Conservation (phyloP, 805 yeast genomes). For the Kluyveromyces siamensis region DNA sequence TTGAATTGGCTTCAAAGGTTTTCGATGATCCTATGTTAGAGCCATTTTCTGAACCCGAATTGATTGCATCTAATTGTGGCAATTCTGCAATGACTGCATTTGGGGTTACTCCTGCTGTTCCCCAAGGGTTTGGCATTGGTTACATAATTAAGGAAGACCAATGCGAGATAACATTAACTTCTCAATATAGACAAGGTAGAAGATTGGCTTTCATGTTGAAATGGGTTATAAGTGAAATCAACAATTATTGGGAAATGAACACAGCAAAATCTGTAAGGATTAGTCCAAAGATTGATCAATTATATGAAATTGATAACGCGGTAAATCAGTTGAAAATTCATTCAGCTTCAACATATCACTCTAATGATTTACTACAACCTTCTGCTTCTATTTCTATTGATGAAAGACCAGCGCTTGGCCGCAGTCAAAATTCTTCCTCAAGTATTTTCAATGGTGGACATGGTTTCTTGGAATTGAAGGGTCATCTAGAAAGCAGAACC, state of each 20-base stretch:
- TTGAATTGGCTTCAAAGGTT: conserved; percentile 33
- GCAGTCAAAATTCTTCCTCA: conserved; percentile 3
- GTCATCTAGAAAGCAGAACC: conserved; percentile 20
- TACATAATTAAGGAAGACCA: conserved; percentile 78
- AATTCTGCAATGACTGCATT: conserved; percentile 79
- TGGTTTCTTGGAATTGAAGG: conserved; percentile 22
- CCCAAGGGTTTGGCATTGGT: conserved; percentile 90
- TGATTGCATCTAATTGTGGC: conserved; percentile 72
- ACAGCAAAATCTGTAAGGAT: conserved; percentile 11
- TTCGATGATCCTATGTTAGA: conserved; percentile 33
- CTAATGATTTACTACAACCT: background rate
- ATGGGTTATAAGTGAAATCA: conserved; percentile 56
- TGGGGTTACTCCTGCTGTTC: conserved; percentile 83
- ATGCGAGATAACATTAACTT: conserved; percentile 72
- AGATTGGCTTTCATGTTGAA: conserved; percentile 68
- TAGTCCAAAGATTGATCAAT: conserved; percentile 21
- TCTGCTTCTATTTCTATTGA: background rate
- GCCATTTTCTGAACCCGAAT: conserved; percentile 34
- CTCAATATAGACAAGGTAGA: conserved; percentile 79
- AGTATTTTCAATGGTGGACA: conserved; percentile 10
- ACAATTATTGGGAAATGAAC: conserved; percentile 32
- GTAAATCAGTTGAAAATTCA: conserved; percentile 7
- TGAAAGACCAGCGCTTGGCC: background rate
- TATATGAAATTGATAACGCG: conserved; percentile 32
- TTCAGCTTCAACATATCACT: background rate